Conservation (phyloP, 495 filamentous ascomycete genomes). For the Penicillium pulvis region DNA sequence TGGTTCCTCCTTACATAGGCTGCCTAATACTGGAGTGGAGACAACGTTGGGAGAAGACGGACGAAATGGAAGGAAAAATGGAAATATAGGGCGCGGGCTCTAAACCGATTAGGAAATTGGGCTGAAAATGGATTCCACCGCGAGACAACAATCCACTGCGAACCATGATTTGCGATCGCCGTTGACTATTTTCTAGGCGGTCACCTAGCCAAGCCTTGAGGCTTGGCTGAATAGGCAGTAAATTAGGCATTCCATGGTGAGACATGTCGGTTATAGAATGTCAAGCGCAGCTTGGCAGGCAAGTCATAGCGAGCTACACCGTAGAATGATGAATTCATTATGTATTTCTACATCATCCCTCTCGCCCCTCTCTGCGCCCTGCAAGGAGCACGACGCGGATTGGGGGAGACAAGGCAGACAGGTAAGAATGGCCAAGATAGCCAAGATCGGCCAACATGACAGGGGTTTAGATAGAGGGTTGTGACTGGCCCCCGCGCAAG, state of each 20-base stretch:
- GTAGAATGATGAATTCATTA: neutral
- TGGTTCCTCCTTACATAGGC: neutral
- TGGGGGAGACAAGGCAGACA: conserved; percentile 3
- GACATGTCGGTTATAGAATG: neutral
- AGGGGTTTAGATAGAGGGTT: neutral
- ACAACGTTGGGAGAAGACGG: neutral
- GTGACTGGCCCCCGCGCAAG: conserved; percentile 4
- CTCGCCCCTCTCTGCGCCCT: neutral
- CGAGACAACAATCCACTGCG: conserved; percentile 1
- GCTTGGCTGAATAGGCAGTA: neutral
- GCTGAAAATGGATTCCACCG: neutral
- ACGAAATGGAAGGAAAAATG: neutral
- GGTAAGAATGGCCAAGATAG: neutral
- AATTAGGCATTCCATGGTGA: neutral
- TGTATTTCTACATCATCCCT: neutral
- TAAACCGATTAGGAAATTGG: neutral
- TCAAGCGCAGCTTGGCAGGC: neutral
- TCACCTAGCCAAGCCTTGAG: neutral
- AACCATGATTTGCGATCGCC: conserved; percentile 1
- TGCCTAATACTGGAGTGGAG: neutral
- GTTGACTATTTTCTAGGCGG: neutral
- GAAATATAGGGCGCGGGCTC: neutral
- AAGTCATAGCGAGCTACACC: neutral
- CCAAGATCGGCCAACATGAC: neutral
- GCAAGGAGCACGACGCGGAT: conserved; percentile 6